Evolutionary conservation across 108 stramenopile genomes (phyloP), one percentile per base, ranked within the genome.

Genomic region (Cylindrotheca closterium): DNA sequence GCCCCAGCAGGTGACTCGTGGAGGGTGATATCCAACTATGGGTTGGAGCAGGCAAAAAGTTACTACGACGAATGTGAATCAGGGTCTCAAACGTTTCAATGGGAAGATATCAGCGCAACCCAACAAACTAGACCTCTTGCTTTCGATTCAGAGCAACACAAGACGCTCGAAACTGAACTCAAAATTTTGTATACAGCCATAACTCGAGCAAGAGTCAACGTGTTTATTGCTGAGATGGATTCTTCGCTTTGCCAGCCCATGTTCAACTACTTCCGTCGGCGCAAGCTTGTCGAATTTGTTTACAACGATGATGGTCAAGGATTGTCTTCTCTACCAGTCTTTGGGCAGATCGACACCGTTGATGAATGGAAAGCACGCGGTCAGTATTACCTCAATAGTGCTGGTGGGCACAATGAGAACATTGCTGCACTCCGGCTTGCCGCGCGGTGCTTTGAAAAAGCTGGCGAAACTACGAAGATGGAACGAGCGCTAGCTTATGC

Each of bases 151-250:
- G 71, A 77, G 0, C 17, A 25, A 22, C 76, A 77, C 29, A 73
- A 74, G 47, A 71, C 70, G 12, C 64, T 75, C 2, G 74, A 74
- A 67, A 58, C 64, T 7, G 78, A 79, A 42, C 42, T 79, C 27
- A 79, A 79, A 47, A 58, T 65, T 49, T 51, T 79, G 22, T 67
- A 79, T 47, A 79, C 78, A 3, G 78, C 78, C 4, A 71, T 79
- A 29, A 79, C 78, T 15, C 47, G 78, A 10, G 67, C 74, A n/a
- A 26, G 78, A 26, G 54, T 69, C 2, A 69, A 70, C 50, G 68
- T 79, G 0, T 70, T 79, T 29, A 67, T 79, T 34, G 68, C 73
- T 8, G 78, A 79, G 55, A 68, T 57, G 23, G 63, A 77, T 52
- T 22, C 30, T 0, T 62, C 58, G 1, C 24, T 21, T 26, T 34